Percentiles rank a stretch among this genome's conserved stretches.
Evolutionary conservation across 768 basidiomycete genomes (phyloP).

Genomic region (Rhizopogon vinicolor): DNA sequence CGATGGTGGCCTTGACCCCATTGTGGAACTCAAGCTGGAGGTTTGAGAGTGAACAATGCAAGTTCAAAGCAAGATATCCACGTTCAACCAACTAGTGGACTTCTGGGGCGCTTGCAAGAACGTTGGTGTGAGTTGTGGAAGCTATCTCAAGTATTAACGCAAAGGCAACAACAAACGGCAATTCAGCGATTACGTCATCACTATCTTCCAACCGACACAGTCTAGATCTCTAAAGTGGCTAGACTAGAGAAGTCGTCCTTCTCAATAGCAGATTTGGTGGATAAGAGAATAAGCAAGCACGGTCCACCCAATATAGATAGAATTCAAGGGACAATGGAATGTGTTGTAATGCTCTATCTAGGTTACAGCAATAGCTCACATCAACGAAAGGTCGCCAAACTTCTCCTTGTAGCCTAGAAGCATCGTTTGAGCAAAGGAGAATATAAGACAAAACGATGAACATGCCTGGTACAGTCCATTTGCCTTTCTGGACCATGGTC

Average conservation of each 20-base stretch:
- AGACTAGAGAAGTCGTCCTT: no score
- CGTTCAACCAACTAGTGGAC: not conserved
- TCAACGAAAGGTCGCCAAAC: constrained; percentile 90
- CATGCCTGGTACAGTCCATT: constrained; percentile 94
- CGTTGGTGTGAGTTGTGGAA: no score
- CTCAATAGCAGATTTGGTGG: not conserved
- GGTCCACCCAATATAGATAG: not conserved
- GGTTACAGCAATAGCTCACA: constrained; percentile 48
- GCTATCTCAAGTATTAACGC: no score
- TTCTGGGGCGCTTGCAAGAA: not conserved
- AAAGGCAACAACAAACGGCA: no score
- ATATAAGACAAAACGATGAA: not conserved
- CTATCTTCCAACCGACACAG: no score
- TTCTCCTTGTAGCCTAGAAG: constrained; percentile 85
- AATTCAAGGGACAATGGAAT: not conserved
- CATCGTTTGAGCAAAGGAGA: constrained; percentile 1
- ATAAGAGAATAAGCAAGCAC: not conserved
- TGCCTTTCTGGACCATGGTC: constrained; percentile 95
- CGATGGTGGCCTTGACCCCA: constrained; percentile 35
- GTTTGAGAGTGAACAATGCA: not conserved
- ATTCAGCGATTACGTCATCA: no score
- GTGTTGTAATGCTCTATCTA: constrained; percentile 1
- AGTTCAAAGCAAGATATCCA: not conserved
- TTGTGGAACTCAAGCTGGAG: constrained; percentile 10
- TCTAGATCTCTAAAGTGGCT: no score